Evolutionary conservation across 1,284 basidiomycete species (phyloP), one percentile per base, ranked within the genome.

Genomic region (Xerocomus minutiporus): DNA sequence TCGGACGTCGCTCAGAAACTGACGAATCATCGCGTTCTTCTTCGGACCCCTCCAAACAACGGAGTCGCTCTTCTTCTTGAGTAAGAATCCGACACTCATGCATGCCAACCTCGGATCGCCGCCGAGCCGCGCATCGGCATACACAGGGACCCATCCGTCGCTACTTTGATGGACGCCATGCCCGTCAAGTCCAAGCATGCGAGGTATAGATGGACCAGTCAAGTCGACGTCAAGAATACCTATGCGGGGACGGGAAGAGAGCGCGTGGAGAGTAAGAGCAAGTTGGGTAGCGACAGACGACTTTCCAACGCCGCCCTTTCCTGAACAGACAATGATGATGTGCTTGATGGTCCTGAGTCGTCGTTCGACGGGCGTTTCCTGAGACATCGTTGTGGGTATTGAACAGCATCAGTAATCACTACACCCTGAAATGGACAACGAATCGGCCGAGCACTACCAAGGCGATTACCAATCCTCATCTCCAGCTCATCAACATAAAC

Each of bases 1-100:
- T 56, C 93, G 75, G 11, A 99, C 97, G 64, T 99, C 95, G 61
- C 86, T 86, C 67, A 99, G 72, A 68, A 99, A 99, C 75, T 99
- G 97, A 62, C 94, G 78, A 64, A 99, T 98, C 97, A 99, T 99
- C 45, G 93, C 97, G 64, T 97, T 97, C 81, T 99, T 99, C 81
- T 99, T 99, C 34, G 97, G 97, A 0, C 97, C 97, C 60, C 97
- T 76, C 97, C 97, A 99, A 0, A 99, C 92, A 35, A 99, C 93
- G 13, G 88, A 91, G 67, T 97, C 95, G 48, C 90, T 90, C 63
- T 86, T 87, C 63, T 86, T 87, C 71, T 91, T 91, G 56, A 99
- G 72, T 62, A 99, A 72, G 68, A 99, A 98, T 3, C 94, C 97
- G 12, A 99, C 95, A 64, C 89, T 93, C 97, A 99, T 99, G 66